A percentile compares a stretch with the other conserved stretches of the same genome.
Conservation (phyloP, 2,329 filamentous ascomycete genomes). For the Tolypocladium endophyticum region DNA sequence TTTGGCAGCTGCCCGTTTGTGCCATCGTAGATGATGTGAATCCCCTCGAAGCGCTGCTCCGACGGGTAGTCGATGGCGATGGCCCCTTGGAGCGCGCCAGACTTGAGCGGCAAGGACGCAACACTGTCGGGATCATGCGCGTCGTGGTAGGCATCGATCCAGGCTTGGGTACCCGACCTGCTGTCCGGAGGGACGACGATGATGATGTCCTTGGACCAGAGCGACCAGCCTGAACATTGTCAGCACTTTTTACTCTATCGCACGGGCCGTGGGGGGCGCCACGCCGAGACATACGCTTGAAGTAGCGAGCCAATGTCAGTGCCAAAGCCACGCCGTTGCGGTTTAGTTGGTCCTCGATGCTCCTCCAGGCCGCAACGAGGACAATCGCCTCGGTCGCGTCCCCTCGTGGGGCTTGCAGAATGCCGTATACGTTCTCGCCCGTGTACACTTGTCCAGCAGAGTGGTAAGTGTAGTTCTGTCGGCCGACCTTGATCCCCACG, state of each 20-base stretch:
- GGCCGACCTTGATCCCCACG: constrained; percentile 75
- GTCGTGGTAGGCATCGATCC: constrained; percentile 96
- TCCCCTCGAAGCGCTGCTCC: constrained; percentile 70
- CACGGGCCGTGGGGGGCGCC: neutral
- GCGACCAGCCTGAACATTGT: constrained; percentile 62
- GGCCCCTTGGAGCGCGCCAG: constrained; percentile 83
- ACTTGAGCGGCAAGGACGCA: constrained; percentile 74
- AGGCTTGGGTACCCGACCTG: constrained; percentile 82
- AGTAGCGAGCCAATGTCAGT: constrained; percentile 82
- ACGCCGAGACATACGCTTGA: constrained; percentile 53
- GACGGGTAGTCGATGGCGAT: constrained; percentile 89
- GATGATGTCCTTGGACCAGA: constrained; percentile 99
- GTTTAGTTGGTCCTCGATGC: constrained; percentile 69
- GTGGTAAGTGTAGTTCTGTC: constrained; percentile 78
- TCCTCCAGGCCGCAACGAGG: constrained; percentile 79
- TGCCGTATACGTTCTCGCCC: constrained; percentile 87
- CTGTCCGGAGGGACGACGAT: constrained; percentile 84
- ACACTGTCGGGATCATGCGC: constrained; percentile 64
- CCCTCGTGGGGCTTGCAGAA: constrained; percentile 84
- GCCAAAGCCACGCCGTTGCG: constrained; percentile 78
- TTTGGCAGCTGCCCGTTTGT: constrained; percentile 94
- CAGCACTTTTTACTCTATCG: constrained; percentile 5
- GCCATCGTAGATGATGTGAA: constrained; percentile 91
- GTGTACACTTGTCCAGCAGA: constrained; percentile 63
- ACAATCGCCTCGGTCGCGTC: constrained; percentile 97